phyloP scores from a whole-genome alignment of 495 filamentous ascomycete species.

The Parathielavia appendiculata region DNA sequence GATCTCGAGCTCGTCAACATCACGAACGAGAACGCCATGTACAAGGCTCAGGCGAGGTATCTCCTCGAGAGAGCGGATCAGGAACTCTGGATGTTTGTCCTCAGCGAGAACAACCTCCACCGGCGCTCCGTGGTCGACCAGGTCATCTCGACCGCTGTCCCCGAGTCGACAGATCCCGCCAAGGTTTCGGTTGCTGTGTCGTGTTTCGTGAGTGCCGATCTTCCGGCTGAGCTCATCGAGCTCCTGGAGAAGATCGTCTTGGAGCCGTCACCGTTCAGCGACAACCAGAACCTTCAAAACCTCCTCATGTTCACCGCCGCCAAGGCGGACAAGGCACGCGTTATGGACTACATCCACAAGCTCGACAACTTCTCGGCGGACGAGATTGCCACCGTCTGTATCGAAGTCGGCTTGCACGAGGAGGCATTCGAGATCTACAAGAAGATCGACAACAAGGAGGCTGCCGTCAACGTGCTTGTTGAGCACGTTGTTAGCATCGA shows the following conservation, averaged over 20 bases:
- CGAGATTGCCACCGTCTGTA: slow-evolving; percentile 90
- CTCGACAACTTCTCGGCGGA: slow-evolving; percentile 83
- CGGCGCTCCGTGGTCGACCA: slow-evolving; percentile 91
- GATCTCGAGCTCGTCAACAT: slow-evolving; percentile 96
- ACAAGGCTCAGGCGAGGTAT: slow-evolving; percentile 92
- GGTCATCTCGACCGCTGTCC: slow-evolving; percentile 93
- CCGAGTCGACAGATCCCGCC: slow-evolving; percentile 87
- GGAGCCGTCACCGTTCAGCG: slow-evolving; percentile 93
- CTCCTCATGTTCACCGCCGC: slow-evolving; percentile 94
- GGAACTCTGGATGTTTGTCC: slow-evolving; percentile 91
- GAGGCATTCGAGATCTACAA: slow-evolving; percentile 99
- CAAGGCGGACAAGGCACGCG: slow-evolving; percentile 88
- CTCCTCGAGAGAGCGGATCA: slow-evolving; percentile 82
- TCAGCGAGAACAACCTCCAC: slow-evolving; percentile 92
- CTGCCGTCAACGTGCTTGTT: slow-evolving; percentile 86
- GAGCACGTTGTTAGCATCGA: slow-evolving; percentile 99
- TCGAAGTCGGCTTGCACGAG: slow-evolving; percentile 88
- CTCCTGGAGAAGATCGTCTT: slow-evolving; percentile 98
- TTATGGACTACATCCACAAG: slow-evolving; percentile 96
- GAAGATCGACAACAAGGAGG: slow-evolving; percentile 85
- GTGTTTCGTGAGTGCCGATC: slow-evolving; percentile 81
- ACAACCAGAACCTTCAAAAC: slow-evolving; percentile 95
- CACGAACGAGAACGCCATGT: slow-evolving; percentile 99
- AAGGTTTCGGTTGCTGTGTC: slow-evolving; percentile 94
- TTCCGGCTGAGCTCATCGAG: slow-evolving; percentile 93